phyloP scores from a whole-genome alignment of 805 yeast genomes.

The Pichia rugopelliculosa region DNA sequence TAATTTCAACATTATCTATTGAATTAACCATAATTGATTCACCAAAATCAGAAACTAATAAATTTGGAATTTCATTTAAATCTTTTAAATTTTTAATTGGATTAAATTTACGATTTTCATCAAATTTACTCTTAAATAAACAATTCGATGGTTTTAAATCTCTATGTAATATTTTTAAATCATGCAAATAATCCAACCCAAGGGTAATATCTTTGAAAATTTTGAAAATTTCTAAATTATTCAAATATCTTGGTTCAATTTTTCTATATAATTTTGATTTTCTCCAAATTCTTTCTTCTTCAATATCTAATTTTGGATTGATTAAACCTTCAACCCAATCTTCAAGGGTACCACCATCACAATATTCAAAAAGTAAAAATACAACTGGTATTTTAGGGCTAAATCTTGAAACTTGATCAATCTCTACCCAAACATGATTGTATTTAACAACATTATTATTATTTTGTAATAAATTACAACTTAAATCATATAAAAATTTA shows the following conservation, averaged over 20 bases:
- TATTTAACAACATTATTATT: constrained; percentile 56
- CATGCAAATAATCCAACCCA: constrained; percentile 69
- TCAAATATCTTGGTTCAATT: constrained; percentile 27
- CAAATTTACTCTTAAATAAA: constrained; percentile 40
- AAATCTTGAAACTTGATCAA: constrained; percentile 44
- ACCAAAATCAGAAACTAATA: constrained; percentile 83
- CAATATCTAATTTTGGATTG: constrained; percentile 32
- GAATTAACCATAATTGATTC: constrained; percentile 75
- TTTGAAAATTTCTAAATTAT: constrained; percentile 55
- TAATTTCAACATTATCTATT: constrained; percentile 33
- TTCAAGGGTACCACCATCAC: constrained; percentile 84
- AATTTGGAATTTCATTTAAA: constrained; percentile 44
- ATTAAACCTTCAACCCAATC: constrained; percentile 41
- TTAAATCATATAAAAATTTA: constrained; percentile 51
- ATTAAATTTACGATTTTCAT: constrained; percentile 11
- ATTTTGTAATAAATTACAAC: constrained; percentile 19
- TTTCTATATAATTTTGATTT: constrained; percentile 11
- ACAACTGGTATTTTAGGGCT: constrained; percentile 55
- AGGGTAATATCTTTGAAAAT: constrained; percentile 59
- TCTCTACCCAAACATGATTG: constrained; percentile 89
- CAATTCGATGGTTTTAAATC: constrained; percentile 90
- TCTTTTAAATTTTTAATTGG: constrained; percentile 22
- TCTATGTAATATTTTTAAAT: constrained; percentile 72
- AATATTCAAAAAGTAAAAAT: constrained; percentile 77
- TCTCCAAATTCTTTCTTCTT: constrained; percentile 30